Evolutionary conservation across 179 eudicot species (phyloP).

Genomic region (Spinacia oleracea): DNA sequence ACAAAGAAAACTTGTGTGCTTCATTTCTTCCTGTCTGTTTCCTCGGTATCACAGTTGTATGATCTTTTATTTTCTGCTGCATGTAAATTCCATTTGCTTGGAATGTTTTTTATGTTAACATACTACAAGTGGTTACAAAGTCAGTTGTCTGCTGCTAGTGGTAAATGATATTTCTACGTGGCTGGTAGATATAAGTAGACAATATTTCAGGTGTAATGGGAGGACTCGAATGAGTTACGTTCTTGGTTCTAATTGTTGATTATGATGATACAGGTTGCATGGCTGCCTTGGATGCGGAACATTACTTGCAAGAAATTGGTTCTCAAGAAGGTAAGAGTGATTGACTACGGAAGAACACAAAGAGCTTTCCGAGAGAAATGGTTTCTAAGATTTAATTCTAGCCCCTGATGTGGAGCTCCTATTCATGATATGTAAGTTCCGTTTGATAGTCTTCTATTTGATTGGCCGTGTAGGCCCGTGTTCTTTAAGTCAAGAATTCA

Average conservation of each 20-base stretch:
- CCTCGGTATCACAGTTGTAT: too few species aligned
- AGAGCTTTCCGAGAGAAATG: conserved; percentile 16
- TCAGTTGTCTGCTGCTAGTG: not conserved
- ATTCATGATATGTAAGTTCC: not conserved
- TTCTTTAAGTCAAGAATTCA: not conserved
- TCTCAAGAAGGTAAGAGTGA: conserved; percentile 74
- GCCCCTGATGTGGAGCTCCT: not conserved
- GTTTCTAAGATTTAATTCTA: conserved; percentile 28
- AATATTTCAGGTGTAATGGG: not conserved
- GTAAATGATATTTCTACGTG: not conserved
- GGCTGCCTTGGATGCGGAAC: conserved; percentile 98
- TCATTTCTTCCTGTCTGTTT: not conserved
- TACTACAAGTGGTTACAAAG: not conserved
- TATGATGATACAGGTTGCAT: conserved; percentile 75
- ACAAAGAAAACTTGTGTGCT: not conserved
- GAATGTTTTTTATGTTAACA: not conserved
- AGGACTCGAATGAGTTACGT: not conserved
- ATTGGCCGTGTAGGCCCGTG: not conserved
- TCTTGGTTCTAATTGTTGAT: not conserved
- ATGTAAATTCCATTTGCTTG: not conserved
- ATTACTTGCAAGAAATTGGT: conserved; percentile 90
- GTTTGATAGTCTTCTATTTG: not conserved
- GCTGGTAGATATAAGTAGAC: not conserved
- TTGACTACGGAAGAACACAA: conserved; percentile 30
- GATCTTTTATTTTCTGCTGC: not conserved